phyloP scores from a whole-genome alignment of 805 yeast genomes.

The Candida succiphila region DNA sequence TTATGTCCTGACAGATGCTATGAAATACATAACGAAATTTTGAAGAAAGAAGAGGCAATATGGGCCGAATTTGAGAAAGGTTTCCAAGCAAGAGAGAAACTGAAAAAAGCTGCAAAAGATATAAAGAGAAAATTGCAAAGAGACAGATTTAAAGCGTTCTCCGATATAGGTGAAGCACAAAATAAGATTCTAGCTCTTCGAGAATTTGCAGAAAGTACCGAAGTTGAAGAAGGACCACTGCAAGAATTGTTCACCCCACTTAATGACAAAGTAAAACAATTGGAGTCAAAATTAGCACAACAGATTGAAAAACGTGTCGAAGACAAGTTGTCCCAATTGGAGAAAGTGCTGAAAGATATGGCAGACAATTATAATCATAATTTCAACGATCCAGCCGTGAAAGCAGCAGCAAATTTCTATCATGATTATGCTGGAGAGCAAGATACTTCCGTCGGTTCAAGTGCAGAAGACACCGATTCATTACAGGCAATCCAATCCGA shows the following conservation, averaged over 20 bases:
- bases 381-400: constrained; percentile 82
- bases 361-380: constrained; percentile 63
- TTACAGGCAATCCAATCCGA: not conserved
- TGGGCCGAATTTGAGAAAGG: constrained; percentile 23
- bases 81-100: constrained; percentile 18
- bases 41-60: constrained; percentile 8
- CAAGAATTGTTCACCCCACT: constrained; percentile 1
- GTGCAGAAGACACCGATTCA: not conserved
- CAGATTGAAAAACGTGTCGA: not conserved
- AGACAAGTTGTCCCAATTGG: constrained; percentile 24
- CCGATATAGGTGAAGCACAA: not conserved
- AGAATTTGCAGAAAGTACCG: constrained; percentile 15
- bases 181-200: not conserved
- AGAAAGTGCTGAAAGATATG: constrained; percentile 38
- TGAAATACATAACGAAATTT: constrained; percentile 28
- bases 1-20: constrained; percentile 48
- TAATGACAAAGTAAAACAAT: constrained; percentile 1
- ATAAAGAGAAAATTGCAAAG: constrained; percentile 8
- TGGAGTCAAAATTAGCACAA: not conserved
- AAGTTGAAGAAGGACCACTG: constrained; percentile 9
- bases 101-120: constrained; percentile 19
- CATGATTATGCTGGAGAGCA: constrained; percentile 37
- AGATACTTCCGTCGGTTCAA: constrained; percentile 5
- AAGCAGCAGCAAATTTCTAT: constrained; percentile 50
- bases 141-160: constrained; percentile 10